Evolutionary conservation across 805 yeast species (phyloP).

Genomic region (Saccharomycopsis sp.): DNA sequence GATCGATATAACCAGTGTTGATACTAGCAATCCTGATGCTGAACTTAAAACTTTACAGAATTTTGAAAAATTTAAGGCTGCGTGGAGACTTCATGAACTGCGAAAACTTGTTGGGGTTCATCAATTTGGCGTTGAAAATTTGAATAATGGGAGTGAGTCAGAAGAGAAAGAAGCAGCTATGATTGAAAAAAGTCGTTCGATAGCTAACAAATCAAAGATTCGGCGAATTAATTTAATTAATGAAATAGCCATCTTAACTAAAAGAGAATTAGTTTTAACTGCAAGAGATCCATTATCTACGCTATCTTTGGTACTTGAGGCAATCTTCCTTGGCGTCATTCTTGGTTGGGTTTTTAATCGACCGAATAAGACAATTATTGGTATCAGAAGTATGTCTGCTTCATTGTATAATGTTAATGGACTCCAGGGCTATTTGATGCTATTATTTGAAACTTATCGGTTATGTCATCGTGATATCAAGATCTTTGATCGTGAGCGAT

Average conservation of each 20-base stretch:
- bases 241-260: slow-evolving; percentile 38
- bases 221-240: slow-evolving; percentile 34
- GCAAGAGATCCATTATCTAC: slow-evolving; percentile 46
- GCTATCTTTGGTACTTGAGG: slow-evolving; percentile 37
- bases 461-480: slow-evolving; percentile 48
- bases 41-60: slow-evolving; percentile 31
- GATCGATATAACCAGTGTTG: slow-evolving; percentile 52
- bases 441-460: slow-evolving; percentile 53
- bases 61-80: slow-evolving; percentile 29
- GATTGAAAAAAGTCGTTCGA: not conserved
- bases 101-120: not conserved
- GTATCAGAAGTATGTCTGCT: slow-evolving; percentile 54
- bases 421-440: slow-evolving; percentile 47
- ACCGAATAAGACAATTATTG: slow-evolving; percentile 53
- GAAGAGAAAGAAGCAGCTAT: not conserved
- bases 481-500: slow-evolving; percentile 58
- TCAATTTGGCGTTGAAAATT: not conserved
- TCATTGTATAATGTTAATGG: slow-evolving; percentile 47
- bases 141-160: too few relatives aligned
- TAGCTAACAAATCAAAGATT: not conserved
- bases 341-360: slow-evolving; percentile 72
- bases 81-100: slow-evolving; percentile 31
- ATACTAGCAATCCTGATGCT: slow-evolving; percentile 35
- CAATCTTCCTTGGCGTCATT: slow-evolving; percentile 49
- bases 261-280: slow-evolving; percentile 41